phyloP scores from a whole-genome alignment of 225 moss, liverwort and hornwort species.

The Polytrichum commune region DNA sequence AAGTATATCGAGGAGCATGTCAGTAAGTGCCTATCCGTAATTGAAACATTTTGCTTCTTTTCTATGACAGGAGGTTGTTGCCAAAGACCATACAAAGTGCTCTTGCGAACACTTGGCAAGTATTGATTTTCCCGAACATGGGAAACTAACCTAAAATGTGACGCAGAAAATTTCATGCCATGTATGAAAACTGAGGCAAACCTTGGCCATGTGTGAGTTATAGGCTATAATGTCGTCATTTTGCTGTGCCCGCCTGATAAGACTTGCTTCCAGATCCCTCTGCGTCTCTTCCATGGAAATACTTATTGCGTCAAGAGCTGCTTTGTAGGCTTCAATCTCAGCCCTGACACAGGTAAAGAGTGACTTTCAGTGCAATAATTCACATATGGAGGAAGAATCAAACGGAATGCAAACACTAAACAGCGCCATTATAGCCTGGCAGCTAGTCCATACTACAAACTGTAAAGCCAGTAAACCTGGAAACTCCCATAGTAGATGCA shows the following conservation, averaged over 20 bases:
- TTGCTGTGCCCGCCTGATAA: conserved; percentile 2
- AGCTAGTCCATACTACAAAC: background rate
- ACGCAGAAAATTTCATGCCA: background rate
- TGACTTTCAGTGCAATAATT: too few species aligned
- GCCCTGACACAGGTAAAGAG: background rate
- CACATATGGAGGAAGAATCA: too few species aligned
- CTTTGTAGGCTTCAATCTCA: conserved; percentile 8
- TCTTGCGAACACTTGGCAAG: background rate
- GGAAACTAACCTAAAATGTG: background rate
- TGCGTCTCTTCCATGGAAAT: conserved; percentile 7
- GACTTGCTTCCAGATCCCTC: conserved; percentile 2
- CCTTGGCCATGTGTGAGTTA: conserved; percentile 7
- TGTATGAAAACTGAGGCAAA: background rate
- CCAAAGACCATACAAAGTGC: background rate
- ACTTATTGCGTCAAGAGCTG: background rate
- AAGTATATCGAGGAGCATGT: background rate
- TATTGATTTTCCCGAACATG: background rate
- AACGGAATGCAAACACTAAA: too few species aligned
- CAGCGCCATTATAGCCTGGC: too few species aligned
- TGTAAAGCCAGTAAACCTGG: background rate
- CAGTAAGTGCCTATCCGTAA: background rate
- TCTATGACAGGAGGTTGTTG: background rate
- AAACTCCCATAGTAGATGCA: background rate
- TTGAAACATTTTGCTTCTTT: background rate
- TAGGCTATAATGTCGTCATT: conserved; percentile 12